These are phyloP conservation scores for Calcarisporium arbuscula DNA, from an alignment of 2,329 filamentous ascomycete species.

Conservation along the genomic window DNA sequence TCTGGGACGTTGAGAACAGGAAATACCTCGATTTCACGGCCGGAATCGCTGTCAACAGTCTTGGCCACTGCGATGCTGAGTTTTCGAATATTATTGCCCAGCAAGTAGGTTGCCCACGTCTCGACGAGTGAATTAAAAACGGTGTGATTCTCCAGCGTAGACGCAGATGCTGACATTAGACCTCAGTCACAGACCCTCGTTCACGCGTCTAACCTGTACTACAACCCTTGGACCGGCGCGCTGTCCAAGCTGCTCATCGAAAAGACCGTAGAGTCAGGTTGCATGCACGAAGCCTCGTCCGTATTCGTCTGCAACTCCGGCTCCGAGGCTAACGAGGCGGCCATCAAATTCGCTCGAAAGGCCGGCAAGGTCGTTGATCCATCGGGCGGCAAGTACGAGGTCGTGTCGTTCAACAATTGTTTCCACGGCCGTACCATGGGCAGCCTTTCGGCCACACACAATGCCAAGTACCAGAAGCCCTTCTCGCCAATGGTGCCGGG, in stretches of 20 bases:
- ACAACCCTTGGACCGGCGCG: constrained; percentile 90
- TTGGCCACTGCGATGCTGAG: constrained; percentile 84
- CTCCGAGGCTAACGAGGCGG: constrained; percentile 94
- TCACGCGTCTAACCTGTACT: constrained; percentile 93
- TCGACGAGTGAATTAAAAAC: no score
- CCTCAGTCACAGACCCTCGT: constrained; percentile 64
- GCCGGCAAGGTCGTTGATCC: constrained; percentile 71
- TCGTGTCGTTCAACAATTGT: constrained; percentile 85
- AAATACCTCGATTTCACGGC: constrained; percentile 92
- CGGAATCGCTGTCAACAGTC: constrained; percentile 88
- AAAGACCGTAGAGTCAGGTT: constrained; percentile 70
- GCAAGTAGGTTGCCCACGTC: constrained; percentile 54
- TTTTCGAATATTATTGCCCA: constrained; percentile 69
- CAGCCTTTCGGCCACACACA: constrained; percentile 88
- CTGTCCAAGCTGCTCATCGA: constrained; percentile 81
- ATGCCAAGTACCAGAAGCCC: constrained; percentile 94
- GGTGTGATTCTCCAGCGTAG: no score
- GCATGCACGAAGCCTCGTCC: constrained; percentile 71
- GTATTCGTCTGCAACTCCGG: constrained; percentile 97
- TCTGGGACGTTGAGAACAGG: constrained; percentile 86
- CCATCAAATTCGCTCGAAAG: constrained; percentile 94
- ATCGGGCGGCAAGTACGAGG: constrained; percentile 66
- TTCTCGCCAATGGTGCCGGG: constrained; percentile 95
- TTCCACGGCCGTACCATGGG: constrained; percentile 99
- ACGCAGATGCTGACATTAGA: constrained; percentile 5